These are phyloP conservation scores for Vigna hirtella DNA, from an alignment of 306 rosid genomes.

Conservation along the genomic window DNA sequence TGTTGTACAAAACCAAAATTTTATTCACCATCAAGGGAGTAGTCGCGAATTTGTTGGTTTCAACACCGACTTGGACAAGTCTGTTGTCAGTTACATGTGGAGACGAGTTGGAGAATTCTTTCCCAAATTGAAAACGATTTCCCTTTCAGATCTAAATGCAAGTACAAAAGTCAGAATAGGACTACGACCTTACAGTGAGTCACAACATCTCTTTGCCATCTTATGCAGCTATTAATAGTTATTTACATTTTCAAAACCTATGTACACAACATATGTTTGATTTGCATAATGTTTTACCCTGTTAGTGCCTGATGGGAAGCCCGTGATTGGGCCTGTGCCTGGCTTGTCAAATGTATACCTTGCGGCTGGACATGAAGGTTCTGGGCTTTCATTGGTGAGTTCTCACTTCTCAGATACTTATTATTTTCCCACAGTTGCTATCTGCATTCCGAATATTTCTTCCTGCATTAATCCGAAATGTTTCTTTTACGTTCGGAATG, in stretches of 20 bases:
- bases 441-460: too few relatives aligned
- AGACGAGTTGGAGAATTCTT: slow-evolving; percentile 76
- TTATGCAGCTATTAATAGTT: slow-evolving; percentile 24
- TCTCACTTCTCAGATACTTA: slow-evolving; percentile 11
- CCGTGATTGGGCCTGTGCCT: slow-evolving; percentile 81
- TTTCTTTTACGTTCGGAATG: too few relatives aligned
- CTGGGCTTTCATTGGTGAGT: slow-evolving; percentile 85
- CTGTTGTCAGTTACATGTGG: slow-evolving; percentile 73
- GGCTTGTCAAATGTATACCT: slow-evolving; percentile 77
- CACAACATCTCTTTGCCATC: slow-evolving; percentile 36
- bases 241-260: slow-evolving; percentile 25
- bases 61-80: slow-evolving; percentile 71
- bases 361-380: slow-evolving; percentile 98
- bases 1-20: slow-evolving; percentile 26
- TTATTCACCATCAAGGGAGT: slow-evolving; percentile 64
- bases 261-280: slow-evolving; percentile 2
- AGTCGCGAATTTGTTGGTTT: slow-evolving; percentile 92
- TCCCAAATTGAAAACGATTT: slow-evolving; percentile 64
- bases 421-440: too few relatives aligned
- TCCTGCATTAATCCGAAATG: too few relatives aligned
- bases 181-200: slow-evolving; percentile 89
- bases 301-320: slow-evolving; percentile 95
- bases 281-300: slow-evolving; percentile 32
- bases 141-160: slow-evolving; percentile 63
- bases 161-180: slow-evolving; percentile 83